Conservation (phyloP, 345 rosid species). For the Durio zibethinus region DNA sequence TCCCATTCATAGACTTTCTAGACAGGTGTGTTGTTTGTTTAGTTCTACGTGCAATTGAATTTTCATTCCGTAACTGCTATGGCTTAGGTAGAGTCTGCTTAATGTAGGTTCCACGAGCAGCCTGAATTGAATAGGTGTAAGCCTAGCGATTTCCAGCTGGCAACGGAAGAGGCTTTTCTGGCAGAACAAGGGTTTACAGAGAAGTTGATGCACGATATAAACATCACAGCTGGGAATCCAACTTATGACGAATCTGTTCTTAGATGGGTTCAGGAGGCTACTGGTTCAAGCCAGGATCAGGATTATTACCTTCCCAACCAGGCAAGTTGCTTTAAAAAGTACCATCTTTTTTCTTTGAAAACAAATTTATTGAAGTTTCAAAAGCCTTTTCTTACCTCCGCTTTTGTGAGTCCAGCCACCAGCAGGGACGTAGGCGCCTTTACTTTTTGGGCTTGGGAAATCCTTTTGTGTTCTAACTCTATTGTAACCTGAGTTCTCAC, state of each 20-base stretch:
- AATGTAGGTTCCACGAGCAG: conserved; percentile 77
- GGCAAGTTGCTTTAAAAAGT: conserved; percentile 42
- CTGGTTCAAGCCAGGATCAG: conserved; percentile 73
- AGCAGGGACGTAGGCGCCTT: neutral
- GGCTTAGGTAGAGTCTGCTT: conserved; percentile 18
- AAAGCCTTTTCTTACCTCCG: neutral
- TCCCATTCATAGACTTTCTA: conserved; percentile 80
- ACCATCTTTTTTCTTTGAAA: neutral
- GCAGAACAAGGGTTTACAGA: conserved; percentile 96
- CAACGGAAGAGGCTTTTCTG: conserved; percentile 86
- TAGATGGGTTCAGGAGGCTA: conserved; percentile 73
- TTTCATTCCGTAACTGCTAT: conserved; percentile 7
- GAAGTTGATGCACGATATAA: conserved; percentile 80
- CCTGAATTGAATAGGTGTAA: conserved; percentile 59
- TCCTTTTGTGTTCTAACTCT: no score
- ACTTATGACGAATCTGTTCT: conserved; percentile 49
- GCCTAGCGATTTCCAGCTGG: conserved; percentile 62
- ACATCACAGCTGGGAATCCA: conserved; percentile 78
- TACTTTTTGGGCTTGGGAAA: neutral
- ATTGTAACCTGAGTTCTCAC: neutral
- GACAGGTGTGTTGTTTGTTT: conserved; percentile 51
- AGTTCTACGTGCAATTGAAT: neutral
- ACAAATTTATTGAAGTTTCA: neutral
- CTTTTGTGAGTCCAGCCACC: neutral
- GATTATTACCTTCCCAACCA: conserved; percentile 45